phyloP scores from a whole-genome alignment of 306 rosid species.

The Rubus idaeus region DNA sequence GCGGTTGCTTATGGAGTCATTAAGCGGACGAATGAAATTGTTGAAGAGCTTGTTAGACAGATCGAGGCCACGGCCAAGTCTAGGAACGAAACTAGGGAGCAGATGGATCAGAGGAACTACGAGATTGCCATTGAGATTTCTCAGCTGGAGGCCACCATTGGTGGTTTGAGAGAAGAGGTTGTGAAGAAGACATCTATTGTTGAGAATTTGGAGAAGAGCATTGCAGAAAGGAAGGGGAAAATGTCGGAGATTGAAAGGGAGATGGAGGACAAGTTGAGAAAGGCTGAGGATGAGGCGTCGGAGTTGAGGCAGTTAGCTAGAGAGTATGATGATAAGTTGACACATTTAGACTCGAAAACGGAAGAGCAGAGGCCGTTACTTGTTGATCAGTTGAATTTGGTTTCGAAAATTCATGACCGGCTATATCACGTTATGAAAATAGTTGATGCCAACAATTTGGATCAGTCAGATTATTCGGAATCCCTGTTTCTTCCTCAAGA shows the following conservation, averaged over 20 bases:
- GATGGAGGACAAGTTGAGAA: constrained; percentile 47
- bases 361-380: constrained; percentile 74
- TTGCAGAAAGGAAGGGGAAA: constrained; percentile 57
- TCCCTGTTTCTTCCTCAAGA: constrained; percentile 88
- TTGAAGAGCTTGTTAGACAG: constrained; percentile 80
- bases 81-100: constrained; percentile 84
- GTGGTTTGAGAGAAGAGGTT: constrained; percentile 85
- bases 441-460: constrained; percentile 51
- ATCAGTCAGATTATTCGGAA: constrained; percentile 65
- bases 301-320: constrained; percentile 58
- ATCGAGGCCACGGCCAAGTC: constrained; percentile 66
- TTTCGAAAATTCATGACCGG: constrained; percentile 76
- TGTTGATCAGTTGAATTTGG: constrained; percentile 72
- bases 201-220: constrained; percentile 67
- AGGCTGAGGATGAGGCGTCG: constrained; percentile 49
- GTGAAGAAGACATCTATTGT: constrained; percentile 39
- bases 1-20: constrained; percentile 80
- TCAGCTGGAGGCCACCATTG: constrained; percentile 83
- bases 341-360: constrained; percentile 40
- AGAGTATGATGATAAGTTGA: constrained; percentile 72
- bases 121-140: constrained; percentile 98
- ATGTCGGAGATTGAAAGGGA: constrained; percentile 51
- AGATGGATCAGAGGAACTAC: constrained; percentile 87
- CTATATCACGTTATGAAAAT: constrained; percentile 58
- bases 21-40: constrained; percentile 89